phyloP scores from a whole-genome alignment of 2,329 filamentous ascomycete species.

The Neofusicoccum laricinum region DNA sequence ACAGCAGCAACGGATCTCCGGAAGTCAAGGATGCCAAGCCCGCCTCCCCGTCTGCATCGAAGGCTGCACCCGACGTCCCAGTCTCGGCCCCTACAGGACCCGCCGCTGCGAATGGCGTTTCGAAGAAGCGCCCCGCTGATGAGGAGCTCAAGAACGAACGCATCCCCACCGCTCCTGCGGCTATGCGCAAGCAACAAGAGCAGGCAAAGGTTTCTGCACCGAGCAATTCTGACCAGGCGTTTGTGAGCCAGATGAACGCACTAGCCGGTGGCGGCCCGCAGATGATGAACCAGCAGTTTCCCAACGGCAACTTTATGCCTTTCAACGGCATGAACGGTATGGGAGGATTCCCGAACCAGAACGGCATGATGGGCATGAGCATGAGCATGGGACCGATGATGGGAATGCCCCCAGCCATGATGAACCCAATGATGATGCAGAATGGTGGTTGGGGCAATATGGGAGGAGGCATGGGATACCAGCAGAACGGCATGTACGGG shows the following conservation, averaged over 20 bases:
- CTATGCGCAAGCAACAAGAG: conserved; percentile 39
- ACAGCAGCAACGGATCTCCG: background rate
- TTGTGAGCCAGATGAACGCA: conserved; percentile 46
- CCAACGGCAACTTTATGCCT: conserved; percentile 21
- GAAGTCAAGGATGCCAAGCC: conserved; percentile 15
- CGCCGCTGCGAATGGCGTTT: conserved; percentile 21
- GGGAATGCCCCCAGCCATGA: conserved; percentile 43
- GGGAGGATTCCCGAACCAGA: conserved; percentile 45
- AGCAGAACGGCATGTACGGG: conserved; percentile 34
- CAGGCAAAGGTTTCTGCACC: conserved; percentile 27
- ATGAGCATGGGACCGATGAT: conserved; percentile 45
- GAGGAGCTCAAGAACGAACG: conserved; percentile 54
- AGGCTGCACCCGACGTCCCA: background rate
- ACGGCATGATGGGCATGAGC: conserved; percentile 42
- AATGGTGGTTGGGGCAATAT: conserved; percentile 28
- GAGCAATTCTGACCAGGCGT: conserved; percentile 36
- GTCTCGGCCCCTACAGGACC: conserved; percentile 19
- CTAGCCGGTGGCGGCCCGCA: conserved; percentile 29
- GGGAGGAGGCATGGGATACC: conserved; percentile 29
- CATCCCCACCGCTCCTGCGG: conserved; percentile 44
- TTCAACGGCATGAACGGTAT: conserved; percentile 38
- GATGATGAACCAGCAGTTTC: conserved; percentile 14
- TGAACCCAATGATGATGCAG: conserved; percentile 37
- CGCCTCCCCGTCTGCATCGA: background rate
- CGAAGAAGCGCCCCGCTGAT: conserved; percentile 82